Evolutionary conservation across 164 flowering plant species (phyloP).

Genomic region (Vitis labrusca): DNA sequence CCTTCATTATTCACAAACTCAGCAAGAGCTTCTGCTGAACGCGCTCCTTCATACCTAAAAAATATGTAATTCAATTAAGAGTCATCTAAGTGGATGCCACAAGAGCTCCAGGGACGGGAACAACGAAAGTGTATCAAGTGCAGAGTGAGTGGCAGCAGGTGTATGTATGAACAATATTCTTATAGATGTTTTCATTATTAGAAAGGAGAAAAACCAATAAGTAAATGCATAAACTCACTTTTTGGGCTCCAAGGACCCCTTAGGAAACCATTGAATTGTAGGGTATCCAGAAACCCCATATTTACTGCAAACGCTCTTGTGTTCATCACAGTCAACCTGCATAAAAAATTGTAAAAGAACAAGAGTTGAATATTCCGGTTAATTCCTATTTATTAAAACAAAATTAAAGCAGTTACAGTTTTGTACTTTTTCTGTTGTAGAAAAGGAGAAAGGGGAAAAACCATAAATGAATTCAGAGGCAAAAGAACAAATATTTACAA

Average conservation of each 20-base stretch:
- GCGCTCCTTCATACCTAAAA: constrained; percentile 84
- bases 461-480: too few relatives aligned
- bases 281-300: constrained; percentile 92
- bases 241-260: constrained; percentile 90
- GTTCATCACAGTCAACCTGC: constrained; percentile 97
- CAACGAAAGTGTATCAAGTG: too few relatives aligned
- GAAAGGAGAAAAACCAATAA: neutral
- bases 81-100: neutral
- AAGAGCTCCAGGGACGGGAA: too few relatives aligned
- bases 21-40: constrained; percentile 82
- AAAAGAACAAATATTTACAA: too few relatives aligned
- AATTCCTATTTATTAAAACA: neutral
- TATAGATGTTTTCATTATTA: too few relatives aligned
- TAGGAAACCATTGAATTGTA: constrained; percentile 92
- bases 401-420: neutral
- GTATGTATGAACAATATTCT: too few relatives aligned
- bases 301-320: constrained; percentile 77
- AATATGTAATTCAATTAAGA: neutral
- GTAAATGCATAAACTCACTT: constrained; percentile 49
- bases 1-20: constrained; percentile 89
- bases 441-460: neutral
- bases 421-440: too few relatives aligned
- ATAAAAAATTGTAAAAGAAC: constrained; percentile 1
- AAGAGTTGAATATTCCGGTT: neutral
- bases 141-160: too few relatives aligned